Base-by-base conservation (phyloP, 306 rosid species). In the Luffa aegyptiaca region DNA sequence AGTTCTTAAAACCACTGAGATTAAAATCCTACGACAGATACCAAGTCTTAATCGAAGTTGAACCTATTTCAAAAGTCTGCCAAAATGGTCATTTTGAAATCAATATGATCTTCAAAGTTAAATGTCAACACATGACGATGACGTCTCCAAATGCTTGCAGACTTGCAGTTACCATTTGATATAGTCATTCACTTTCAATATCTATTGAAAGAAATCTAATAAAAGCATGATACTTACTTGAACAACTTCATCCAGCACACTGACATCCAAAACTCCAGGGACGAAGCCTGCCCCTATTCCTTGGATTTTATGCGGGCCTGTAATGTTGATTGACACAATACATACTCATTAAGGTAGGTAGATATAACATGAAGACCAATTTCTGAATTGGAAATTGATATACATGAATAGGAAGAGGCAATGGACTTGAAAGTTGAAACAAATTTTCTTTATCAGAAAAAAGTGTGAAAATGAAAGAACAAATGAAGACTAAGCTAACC, bases 231-330 rank as follows among this genome's bases (percentile, higher is more conserved):
- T 79, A 70, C 96, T 83, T 87, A 94, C 98, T 87, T 92, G 98
- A 81, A 94, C 77, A 82, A 90, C 92, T 91, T 89, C 97, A 81
- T 92, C 95, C 17, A 94, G 71, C 74, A 91, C 48, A 88, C 37
- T 66, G 57, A 91, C 84, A 8, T 92, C 98, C 87, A 94, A 84
- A 81, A 94, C 92, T 86, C 92, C 97, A 79, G 98, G 98, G 84
- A 94, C 88, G 89, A 94, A 92, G 82, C 98, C 98, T 68, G 98
- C 98, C 49, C 97, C 98, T 82, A 94, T 87, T 84, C 98, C 98
- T 89, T 94, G 97, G 89, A 94, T 94, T 89, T 94, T 94, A 86
- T 94, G 97, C 14, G 98, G 97, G 36, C 98, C 98, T 94, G 85
- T 42, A 53, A 80, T 81, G 86, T 41, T 45, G 85, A 31, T 41